Conservation (phyloP, 306 rosid species). For the Rosa multiflora region DNA sequence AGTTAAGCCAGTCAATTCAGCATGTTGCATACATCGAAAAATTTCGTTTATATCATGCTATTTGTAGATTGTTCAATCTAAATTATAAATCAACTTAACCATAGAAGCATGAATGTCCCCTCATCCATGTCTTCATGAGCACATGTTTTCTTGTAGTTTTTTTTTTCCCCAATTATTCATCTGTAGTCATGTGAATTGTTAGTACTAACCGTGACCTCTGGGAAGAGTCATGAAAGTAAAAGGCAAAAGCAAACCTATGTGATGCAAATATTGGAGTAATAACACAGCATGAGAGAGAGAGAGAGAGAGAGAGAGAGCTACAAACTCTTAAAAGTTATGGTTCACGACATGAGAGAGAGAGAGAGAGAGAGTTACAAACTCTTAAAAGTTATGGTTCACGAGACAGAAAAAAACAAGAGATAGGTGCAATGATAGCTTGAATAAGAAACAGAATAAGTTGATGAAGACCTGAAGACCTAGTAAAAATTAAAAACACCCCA, state of each 20-base stretch:
- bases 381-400: slow-evolving; percentile 9
- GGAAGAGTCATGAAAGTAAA: background rate
- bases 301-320: background rate
- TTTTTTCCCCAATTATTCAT: background rate
- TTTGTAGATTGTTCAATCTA: background rate
- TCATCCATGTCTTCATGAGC: background rate
- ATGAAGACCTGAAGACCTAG: background rate
- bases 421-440: background rate
- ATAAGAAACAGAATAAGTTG: background rate
- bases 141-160: too few relatives aligned
- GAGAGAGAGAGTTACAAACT: background rate
- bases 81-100: background rate
- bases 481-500: background rate
- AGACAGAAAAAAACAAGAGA: background rate
- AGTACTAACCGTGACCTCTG: slow-evolving; percentile 10
- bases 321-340: too few relatives aligned
- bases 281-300: background rate
- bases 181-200: slow-evolving; percentile 7
- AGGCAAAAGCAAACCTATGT: background rate
- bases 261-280: background rate
- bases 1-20: background rate
- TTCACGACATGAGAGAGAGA: background rate
- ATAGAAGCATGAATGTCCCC: background rate
- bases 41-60: background rate
- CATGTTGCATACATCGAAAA: background rate